A percentile compares a stretch with the other conserved stretches of the same genome.
Evolutionary conservation across 768 basidiomycete genomes (phyloP).

Genomic region (Dentipellis fragilis): DNA sequence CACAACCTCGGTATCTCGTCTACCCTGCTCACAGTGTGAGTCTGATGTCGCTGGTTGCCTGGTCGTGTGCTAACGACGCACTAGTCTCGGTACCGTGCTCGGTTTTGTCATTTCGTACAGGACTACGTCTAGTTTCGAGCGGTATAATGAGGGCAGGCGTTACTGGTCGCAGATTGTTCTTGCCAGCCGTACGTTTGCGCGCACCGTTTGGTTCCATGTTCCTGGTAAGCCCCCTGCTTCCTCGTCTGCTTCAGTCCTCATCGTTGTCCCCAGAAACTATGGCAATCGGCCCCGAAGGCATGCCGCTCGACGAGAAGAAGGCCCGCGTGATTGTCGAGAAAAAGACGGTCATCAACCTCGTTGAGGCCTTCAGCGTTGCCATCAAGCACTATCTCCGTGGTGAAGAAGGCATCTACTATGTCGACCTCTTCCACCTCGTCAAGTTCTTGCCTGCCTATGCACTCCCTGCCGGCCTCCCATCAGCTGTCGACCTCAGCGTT

Average conservation of each 20-base stretch:
- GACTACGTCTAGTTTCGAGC: conserved; percentile 63
- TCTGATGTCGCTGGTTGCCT: conserved; percentile 2
- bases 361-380: conserved; percentile 56
- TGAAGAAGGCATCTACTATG: conserved; percentile 22
- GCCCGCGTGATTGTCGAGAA: conserved; percentile 51
- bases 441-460: conserved; percentile 64
- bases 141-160: conserved; percentile 66
- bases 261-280: conserved; percentile 15
- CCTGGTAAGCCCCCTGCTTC: conserved; percentile 29
- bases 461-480: conserved; percentile 40
- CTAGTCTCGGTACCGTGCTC: conserved; percentile 48
- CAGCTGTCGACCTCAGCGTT: conserved; percentile 20
- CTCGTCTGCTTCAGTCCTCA: background rate
- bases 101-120: conserved; percentile 69
- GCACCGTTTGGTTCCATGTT: conserved; percentile 61
- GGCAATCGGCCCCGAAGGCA: conserved; percentile 13
- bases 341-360: conserved; percentile 56
- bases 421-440: conserved; percentile 56
- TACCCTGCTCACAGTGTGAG: conserved; percentile 64
- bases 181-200: conserved; percentile 42
- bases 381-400: conserved; percentile 48
- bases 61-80: conserved; percentile 19
- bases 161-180: conserved; percentile 63
- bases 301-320: conserved; percentile 25
- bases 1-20: conserved; percentile 33